A percentile compares a stretch with the other conserved stretches of the same genome.
Evolutionary conservation across 176 grass and related monocot genomes (phyloP).

Genomic region (Musa schizocarpa): DNA sequence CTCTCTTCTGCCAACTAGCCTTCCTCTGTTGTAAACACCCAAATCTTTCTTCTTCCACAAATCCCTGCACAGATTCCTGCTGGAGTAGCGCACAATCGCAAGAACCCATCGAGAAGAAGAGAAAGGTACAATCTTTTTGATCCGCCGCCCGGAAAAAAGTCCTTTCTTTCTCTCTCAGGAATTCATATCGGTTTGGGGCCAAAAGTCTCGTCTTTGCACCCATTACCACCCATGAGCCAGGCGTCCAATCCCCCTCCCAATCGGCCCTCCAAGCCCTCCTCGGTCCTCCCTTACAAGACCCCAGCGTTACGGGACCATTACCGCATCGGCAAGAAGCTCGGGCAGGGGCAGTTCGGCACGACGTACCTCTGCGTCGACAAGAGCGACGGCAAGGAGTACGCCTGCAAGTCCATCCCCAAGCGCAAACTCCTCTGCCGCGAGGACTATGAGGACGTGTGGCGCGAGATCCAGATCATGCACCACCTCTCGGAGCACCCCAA

Average conservation of each 20-base stretch:
- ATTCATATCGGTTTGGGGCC: neutral
- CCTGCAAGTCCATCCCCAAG: constrained; percentile 95
- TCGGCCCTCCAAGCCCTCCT: constrained; percentile 32
- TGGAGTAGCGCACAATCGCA: neutral
- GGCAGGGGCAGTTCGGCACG: constrained; percentile 90
- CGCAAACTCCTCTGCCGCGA: constrained; percentile 85
- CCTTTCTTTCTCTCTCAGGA: neutral
- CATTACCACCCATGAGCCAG: neutral
- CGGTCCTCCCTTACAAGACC: constrained; percentile 86
- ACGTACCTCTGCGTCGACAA: constrained; percentile 79
- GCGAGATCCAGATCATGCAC: constrained; percentile 99
- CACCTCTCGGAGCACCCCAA: constrained; percentile 83
- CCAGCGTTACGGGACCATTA: constrained; percentile 78
- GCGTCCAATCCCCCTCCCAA: neutral
- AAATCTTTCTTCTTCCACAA: neutral
- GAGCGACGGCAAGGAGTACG: constrained; percentile 56
- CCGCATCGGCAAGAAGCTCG: constrained; percentile 84
- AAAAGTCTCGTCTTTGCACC: neutral
- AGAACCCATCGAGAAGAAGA: neutral
- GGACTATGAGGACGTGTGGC: constrained; percentile 80
- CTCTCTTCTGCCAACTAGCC: too few relatives aligned
- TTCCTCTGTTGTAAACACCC: too few relatives aligned
- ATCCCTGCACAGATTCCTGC: neutral
- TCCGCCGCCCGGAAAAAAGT: neutral
- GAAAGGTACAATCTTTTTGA: neutral